Base-by-base conservation (phyloP, 2,329 filamentous ascomycete genomes). In the Penicillium sp. region DNA sequence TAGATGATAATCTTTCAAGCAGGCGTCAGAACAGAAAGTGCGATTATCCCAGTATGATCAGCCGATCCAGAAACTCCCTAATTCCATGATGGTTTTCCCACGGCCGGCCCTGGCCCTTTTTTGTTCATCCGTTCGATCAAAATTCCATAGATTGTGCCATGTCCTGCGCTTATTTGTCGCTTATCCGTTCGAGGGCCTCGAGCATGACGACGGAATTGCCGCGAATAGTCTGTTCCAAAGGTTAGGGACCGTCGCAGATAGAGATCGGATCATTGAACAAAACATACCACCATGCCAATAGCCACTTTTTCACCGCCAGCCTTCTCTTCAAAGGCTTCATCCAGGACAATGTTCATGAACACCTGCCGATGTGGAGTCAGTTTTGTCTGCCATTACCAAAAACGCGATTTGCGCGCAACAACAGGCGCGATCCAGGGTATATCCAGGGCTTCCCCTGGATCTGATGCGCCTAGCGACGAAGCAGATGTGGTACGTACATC, bases 161-260 rank as follows among this genome's bases (percentile, higher is more conserved):
- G 37, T 30, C 32, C 30, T 28, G 37, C 26, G 29, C 50, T 61
- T 60, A 67, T 59, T 67, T 65, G 35, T 67, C 64, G 47, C 54
- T 57, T 47, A 68, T 68, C 41, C 65, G 65, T 45, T 68, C 65
- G 11, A 68, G 52, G 26, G 65, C 65, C 69, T 98, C 93, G 39
- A 98, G 78, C 90, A 98, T 95, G 39, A 98, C 89, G 16, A 98
- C 89, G 2, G 90, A 95, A 70, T 98, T 98, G 49, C 92, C 92
- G 54, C 93, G 85, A 58, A 98, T 95, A 50, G 95, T 85, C 84
- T 88, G 17, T 9, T 17, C 4, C n/a, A 15, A 20, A n/a, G 6
- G 35, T 50, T 41, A 52, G 50, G 6, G n/a, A 14, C 8, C 10
- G 13, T n/a, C 20, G 26, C 6, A 2, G 4, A 13, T 4, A 4